Evolutionary conservation across 371 early-diverging fungal species (phyloP).

Genomic region (Basidiobolus meristosporus): DNA sequence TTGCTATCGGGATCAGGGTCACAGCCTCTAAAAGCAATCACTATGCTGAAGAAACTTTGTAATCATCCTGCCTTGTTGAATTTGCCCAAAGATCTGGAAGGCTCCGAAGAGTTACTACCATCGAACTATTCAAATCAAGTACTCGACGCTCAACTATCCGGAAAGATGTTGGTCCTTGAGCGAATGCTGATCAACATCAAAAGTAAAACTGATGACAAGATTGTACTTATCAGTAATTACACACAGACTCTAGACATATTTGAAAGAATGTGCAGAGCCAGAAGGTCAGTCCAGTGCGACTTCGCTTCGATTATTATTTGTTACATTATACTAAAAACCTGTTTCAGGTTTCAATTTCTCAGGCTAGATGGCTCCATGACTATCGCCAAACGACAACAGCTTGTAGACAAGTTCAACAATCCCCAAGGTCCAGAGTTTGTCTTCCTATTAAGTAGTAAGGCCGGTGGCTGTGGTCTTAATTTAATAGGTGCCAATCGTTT

Average conservation of each 20-base stretch:
- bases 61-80: slow-evolving; percentile 79
- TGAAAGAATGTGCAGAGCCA: slow-evolving; percentile 60
- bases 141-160: neutral
- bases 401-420: slow-evolving; percentile 90
- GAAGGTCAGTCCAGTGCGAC: slow-evolving; percentile 20
- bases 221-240: slow-evolving; percentile 92
- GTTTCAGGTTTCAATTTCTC: slow-evolving; percentile 41
- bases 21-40: slow-evolving; percentile 73
- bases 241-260: slow-evolving; percentile 94
- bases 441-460: slow-evolving; percentile 89
- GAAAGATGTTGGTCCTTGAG: slow-evolving; percentile 76
- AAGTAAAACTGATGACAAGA: slow-evolving; percentile 69
- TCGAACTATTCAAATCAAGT: slow-evolving; percentile 8
- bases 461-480: slow-evolving; percentile 96
- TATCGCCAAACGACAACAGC: slow-evolving; percentile 69
- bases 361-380: slow-evolving; percentile 89
- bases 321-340: neutral
- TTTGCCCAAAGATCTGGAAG: slow-evolving; percentile 42
- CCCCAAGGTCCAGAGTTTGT: slow-evolving; percentile 70
- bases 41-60: slow-evolving; percentile 80
- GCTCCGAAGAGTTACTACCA: slow-evolving; percentile 38
- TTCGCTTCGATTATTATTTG: neutral
- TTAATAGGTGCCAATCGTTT: slow-evolving; percentile 92
- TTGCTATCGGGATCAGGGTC: slow-evolving; percentile 35
- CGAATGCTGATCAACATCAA: slow-evolving; percentile 44